Evolutionary conservation across 352 stramenopile species (phyloP).

Genomic region (Pythium insidiosum): DNA sequence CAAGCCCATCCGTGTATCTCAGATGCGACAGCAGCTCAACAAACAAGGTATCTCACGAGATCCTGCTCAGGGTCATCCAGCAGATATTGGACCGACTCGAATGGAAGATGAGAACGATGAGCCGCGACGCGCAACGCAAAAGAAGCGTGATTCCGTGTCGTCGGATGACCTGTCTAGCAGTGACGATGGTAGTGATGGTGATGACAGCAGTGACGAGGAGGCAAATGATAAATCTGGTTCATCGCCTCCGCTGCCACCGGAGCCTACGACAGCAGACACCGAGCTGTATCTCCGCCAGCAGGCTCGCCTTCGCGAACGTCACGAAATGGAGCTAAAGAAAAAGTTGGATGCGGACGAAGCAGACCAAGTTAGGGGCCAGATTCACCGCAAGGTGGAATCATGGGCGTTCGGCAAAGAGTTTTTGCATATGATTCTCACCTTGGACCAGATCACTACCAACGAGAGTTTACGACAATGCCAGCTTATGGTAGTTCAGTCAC

Average conservation of each 20-base stretch:
- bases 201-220: constrained; percentile 23
- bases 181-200: too few species aligned
- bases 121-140: constrained; percentile 20
- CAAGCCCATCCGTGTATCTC: constrained; percentile 77
- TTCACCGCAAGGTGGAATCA: constrained; percentile 69
- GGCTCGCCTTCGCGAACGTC: constrained; percentile 68
- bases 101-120: constrained; percentile 37
- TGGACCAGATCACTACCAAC: constrained; percentile 74
- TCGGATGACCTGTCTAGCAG: too few species aligned
- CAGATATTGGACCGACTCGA: constrained; percentile 1
- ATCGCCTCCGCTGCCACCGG: constrained; percentile 52
- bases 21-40: constrained; percentile 81
- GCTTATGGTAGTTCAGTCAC: constrained; percentile 71
- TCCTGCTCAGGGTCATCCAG: constrained; percentile 9
- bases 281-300: constrained; percentile 81
- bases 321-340: constrained; percentile 78
- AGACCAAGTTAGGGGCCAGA: constrained; percentile 65
- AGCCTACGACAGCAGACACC: constrained; percentile 57
- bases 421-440: constrained; percentile 74
- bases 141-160: constrained; percentile 39
- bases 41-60: constrained; percentile 56
- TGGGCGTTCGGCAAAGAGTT: constrained; percentile 82
- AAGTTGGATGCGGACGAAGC: constrained; percentile 74
- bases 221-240: constrained; percentile 10
- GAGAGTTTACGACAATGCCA: constrained; percentile 69